phyloP scores from a whole-genome alignment of 2,329 filamentous ascomycete species.

The Bipolaris cookei region DNA sequence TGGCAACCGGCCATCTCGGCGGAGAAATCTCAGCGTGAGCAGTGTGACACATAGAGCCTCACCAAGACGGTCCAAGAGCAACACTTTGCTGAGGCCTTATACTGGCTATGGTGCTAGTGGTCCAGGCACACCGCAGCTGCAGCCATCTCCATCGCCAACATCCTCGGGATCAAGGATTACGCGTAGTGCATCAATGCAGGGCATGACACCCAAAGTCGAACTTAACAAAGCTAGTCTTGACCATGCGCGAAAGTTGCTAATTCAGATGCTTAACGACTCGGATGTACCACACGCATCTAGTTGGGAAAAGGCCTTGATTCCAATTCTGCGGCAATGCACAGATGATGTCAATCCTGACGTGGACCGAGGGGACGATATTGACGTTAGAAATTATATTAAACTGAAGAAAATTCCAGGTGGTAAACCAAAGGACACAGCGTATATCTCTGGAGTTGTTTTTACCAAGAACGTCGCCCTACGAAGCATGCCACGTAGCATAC shows the following conservation, averaged over 20 bases:
- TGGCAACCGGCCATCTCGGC: slow-evolving; percentile 68
- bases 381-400: slow-evolving; percentile 96
- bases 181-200: slow-evolving; percentile 84
- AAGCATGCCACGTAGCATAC: slow-evolving; percentile 88
- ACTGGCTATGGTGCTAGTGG: slow-evolving; percentile 47
- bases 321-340: slow-evolving; percentile 87
- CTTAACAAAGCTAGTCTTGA: slow-evolving; percentile 85
- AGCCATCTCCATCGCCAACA: slow-evolving; percentile 35
- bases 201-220: slow-evolving; percentile 77
- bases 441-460: slow-evolving; percentile 95
- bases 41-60: slow-evolving; percentile 77
- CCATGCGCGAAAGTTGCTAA: slow-evolving; percentile 84
- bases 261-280: slow-evolving; percentile 80
- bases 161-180: slow-evolving; percentile 53
- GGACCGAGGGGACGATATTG: slow-evolving; percentile 89
- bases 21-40: slow-evolving; percentile 83
- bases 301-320: slow-evolving; percentile 90
- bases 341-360: slow-evolving; percentile 96
- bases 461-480: slow-evolving; percentile 96
- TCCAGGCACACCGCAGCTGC: slow-evolving; percentile 30
- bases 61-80: slow-evolving; percentile 67
- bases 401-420: slow-evolving; percentile 95
- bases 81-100: slow-evolving; percentile 59
- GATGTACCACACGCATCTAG: slow-evolving; percentile 73
- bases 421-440: slow-evolving; percentile 88